phyloP scores from a whole-genome alignment of 192 early-diverging fungal species.

The Piromyces finnis region DNA sequence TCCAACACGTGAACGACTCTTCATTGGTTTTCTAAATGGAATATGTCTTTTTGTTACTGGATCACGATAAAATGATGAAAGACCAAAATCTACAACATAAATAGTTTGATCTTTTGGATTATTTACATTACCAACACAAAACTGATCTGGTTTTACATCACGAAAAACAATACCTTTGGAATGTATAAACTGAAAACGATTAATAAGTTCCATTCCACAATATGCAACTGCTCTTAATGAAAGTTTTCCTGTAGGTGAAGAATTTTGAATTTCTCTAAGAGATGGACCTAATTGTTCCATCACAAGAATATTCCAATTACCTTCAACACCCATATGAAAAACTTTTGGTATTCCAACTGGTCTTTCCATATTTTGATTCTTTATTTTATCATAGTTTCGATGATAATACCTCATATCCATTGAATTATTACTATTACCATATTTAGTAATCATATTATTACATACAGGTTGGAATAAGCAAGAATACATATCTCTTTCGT shows the following conservation, averaged over 20 bases:
- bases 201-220: background rate
- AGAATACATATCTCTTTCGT: background rate
- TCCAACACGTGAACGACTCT: background rate
- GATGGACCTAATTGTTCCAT: background rate
- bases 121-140: background rate
- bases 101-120: background rate
- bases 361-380: background rate
- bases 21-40: background rate
- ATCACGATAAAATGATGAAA: background rate
- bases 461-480: background rate
- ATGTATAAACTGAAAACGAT: background rate
- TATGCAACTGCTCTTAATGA: background rate
- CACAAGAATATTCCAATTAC: background rate
- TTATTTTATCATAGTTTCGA: background rate
- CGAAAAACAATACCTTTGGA: background rate
- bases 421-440: background rate
- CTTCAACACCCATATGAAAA: background rate
- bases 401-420: background rate
- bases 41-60: background rate
- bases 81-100: background rate
- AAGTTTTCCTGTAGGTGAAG: background rate
- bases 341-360: background rate
- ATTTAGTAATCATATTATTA: background rate
- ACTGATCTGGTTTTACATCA: background rate
- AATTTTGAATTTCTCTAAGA: background rate